Percentiles rank a stretch among this genome's conserved stretches.
Evolutionary conservation across 2,329 filamentous ascomycete genomes (phyloP).

Genomic region (Aureobasidium sp.): DNA sequence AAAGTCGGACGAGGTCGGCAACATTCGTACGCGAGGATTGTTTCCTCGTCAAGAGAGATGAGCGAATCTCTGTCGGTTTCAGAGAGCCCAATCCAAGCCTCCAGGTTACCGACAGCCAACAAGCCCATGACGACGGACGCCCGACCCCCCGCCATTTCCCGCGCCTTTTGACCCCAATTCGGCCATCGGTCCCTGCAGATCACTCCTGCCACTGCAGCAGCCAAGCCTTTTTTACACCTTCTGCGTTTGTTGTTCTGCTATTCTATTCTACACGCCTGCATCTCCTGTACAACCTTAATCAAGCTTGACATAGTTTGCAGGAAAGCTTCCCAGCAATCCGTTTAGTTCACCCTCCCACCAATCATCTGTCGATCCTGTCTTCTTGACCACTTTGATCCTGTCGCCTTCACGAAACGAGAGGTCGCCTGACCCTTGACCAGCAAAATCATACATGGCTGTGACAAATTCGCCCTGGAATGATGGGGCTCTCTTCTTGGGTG

Average conservation of each 20-base stretch:
- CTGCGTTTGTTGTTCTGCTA: neutral
- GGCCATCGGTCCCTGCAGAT: neutral
- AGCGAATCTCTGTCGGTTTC: neutral
- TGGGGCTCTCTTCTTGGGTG: constrained; percentile 53
- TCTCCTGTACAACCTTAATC: neutral
- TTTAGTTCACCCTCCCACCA: constrained; percentile 80
- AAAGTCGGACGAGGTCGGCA: neutral
- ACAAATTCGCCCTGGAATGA: constrained; percentile 38
- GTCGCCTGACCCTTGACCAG: constrained; percentile 62
- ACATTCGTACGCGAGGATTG: neutral
- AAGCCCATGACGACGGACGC: neutral
- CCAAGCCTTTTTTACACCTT: neutral
- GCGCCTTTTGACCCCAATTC: neutral
- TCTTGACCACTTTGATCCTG: constrained; percentile 67
- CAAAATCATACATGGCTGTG: constrained; percentile 68
- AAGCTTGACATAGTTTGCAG: constrained; percentile 62
- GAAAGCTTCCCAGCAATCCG: constrained; percentile 65
- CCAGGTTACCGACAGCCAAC: neutral
- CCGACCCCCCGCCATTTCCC: constrained; percentile 3
- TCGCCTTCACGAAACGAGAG: constrained; percentile 71
- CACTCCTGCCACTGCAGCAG: neutral
- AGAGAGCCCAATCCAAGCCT: neutral
- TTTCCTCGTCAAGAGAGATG: neutral
- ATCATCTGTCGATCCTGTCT: constrained; percentile 71
- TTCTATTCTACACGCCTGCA: neutral